These are phyloP conservation scores for Penicillium desertorum DNA, from an alignment of 495 filamentous ascomycete genomes.

Conservation along the genomic window DNA sequence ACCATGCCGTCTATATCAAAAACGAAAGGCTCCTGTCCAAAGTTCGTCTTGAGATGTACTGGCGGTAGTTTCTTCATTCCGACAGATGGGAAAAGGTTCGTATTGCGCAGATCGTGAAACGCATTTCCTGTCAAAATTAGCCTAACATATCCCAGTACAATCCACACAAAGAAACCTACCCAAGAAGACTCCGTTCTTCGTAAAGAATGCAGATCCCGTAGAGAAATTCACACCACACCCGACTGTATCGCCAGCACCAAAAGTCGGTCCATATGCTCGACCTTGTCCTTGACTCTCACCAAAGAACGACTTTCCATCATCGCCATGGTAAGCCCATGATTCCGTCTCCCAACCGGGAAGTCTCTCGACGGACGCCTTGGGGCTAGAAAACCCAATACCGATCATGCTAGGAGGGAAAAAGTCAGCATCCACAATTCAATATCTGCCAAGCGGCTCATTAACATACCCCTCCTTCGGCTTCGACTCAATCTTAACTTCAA, in stretches of 20 bases:
- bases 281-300: conserved; percentile 64
- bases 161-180: conserved; percentile 51
- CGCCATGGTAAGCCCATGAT: conserved; percentile 96
- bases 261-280: conserved; percentile 73
- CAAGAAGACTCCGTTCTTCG: conserved; percentile 81
- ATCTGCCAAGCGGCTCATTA: not conserved
- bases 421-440: not conserved
- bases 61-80: conserved; percentile 85
- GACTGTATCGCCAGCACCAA: conserved; percentile 73
- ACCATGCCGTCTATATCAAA: conserved; percentile 93
- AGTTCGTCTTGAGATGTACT: conserved; percentile 84
- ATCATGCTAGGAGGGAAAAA: conserved; percentile 61
- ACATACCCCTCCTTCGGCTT: conserved; percentile 86
- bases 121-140: conserved; percentile 59
- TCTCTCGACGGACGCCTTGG: conserved; percentile 71
- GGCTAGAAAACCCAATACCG: conserved; percentile 81
- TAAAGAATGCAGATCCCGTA: conserved; percentile 86
- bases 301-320: conserved; percentile 87
- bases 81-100: conserved; percentile 77
- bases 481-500: conserved; percentile 83
- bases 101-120: conserved; percentile 71
- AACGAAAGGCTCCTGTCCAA: conserved; percentile 84
- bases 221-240: conserved; percentile 95
- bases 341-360: conserved; percentile 94
- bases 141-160: not conserved